Conservation (phyloP, 495 filamentous ascomycete genomes). For the Trichoderma erinaceum region DNA sequence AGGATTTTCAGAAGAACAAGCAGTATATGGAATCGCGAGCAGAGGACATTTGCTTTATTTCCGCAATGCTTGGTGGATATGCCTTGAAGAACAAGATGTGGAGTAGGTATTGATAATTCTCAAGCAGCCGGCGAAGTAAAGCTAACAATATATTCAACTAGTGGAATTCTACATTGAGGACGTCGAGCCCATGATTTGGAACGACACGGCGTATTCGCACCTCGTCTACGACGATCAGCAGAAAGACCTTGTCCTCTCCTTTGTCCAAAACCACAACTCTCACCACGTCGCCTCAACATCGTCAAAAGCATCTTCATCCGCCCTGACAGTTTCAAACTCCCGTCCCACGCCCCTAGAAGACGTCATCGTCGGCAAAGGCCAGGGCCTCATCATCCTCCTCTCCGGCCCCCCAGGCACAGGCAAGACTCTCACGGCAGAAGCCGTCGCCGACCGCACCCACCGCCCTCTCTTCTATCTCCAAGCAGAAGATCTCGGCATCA, state of each 20-base stretch:
- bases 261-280: slow-evolving; percentile 33
- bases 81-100: slow-evolving; percentile 37
- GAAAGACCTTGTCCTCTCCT: slow-evolving; percentile 37
- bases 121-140: neutral
- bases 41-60: slow-evolving; percentile 31
- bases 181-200: slow-evolving; percentile 31
- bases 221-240: slow-evolving; percentile 35
- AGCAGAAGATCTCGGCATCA: slow-evolving; percentile 49
- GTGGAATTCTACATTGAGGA: slow-evolving; percentile 33
- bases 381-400: slow-evolving; percentile 30
- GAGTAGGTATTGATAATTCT: slow-evolving; percentile 15
- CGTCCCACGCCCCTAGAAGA: slow-evolving; percentile 6
- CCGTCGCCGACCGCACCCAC: slow-evolving; percentile 44
- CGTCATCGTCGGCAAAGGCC: slow-evolving; percentile 21
- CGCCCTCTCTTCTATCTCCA: slow-evolving; percentile 48
- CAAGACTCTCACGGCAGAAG: slow-evolving; percentile 54
- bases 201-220: slow-evolving; percentile 33
- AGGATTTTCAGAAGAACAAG: slow-evolving; percentile 28
- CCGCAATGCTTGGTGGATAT: slow-evolving; percentile 34
- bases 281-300: slow-evolving; percentile 2
- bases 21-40: slow-evolving; percentile 21
- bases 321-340: slow-evolving; percentile 10
- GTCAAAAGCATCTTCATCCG: slow-evolving; percentile 21
- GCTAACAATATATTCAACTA: neutral
- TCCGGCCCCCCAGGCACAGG: slow-evolving; percentile 49